Percentiles rank a stretch among this genome's conserved stretches.
Evolutionary conservation across 495 filamentous ascomycete genomes (phyloP).

Genomic region (Parmelia sp.): DNA sequence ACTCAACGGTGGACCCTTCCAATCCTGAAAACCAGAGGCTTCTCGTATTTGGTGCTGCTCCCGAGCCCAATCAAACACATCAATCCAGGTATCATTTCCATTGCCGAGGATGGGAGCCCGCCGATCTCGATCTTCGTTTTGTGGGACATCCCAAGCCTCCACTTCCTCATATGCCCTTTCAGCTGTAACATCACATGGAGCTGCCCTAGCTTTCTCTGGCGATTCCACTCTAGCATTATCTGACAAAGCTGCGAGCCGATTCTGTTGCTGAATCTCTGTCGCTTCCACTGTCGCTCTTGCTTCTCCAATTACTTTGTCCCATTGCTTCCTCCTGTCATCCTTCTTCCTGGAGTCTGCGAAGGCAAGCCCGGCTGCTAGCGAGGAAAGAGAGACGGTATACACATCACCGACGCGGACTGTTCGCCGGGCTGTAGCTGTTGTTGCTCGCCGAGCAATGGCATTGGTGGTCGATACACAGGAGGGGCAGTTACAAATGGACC

Average conservation of each 20-base stretch:
- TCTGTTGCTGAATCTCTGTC: constrained; percentile 25
- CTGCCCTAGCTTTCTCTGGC: not conserved
- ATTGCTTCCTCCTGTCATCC: constrained; percentile 44
- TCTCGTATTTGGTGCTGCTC: constrained; percentile 10
- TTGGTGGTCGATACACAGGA: constrained; percentile 44
- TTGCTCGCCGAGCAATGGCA: constrained; percentile 40
- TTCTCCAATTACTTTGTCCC: constrained; percentile 49
- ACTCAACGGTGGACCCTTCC: constrained; percentile 19
- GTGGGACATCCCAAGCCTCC: not conserved
- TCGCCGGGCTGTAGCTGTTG: constrained; percentile 37
- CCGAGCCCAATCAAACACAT: constrained; percentile 21
- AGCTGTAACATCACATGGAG: not conserved
- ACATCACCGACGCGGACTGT: constrained; percentile 44
- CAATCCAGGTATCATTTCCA: constrained; percentile 12
- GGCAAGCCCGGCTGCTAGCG: constrained; percentile 54
- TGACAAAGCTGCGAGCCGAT: constrained; percentile 16
- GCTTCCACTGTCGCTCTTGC: constrained; percentile 38
- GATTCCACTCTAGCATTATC: constrained; percentile 1
- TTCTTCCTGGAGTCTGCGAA: constrained; percentile 50
- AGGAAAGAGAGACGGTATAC: constrained; percentile 57
- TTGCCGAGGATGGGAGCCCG: not conserved
- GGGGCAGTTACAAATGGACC: constrained; percentile 50
- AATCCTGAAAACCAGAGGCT: constrained; percentile 23
- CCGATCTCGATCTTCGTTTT: not conserved
- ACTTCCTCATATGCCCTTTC: not conserved